Percentiles rank a stretch among this genome's conserved stretches.
Evolutionary conservation across 805 yeast genomes (phyloP).

Genomic region (Candida morakotiae): DNA sequence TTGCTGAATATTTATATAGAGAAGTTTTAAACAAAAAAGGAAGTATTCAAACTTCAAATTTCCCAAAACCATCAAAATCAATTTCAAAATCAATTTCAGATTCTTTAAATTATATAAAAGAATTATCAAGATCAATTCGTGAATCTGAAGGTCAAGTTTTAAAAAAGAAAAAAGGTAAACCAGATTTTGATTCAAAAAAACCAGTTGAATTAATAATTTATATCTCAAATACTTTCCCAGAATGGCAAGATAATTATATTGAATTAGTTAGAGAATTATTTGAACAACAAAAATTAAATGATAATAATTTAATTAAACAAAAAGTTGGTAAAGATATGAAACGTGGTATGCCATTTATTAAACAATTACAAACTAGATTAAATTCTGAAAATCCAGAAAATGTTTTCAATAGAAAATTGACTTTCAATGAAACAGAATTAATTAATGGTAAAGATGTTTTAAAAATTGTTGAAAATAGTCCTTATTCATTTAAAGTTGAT

Average conservation of each 20-base stretch:
- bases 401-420: conserved; percentile 86
- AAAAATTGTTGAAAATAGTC: conserved; percentile 56
- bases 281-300: conserved; percentile 58
- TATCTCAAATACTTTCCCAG: conserved; percentile 76
- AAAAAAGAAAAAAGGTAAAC: conserved; percentile 76
- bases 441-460: conserved; percentile 52
- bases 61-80: conserved; percentile 76
- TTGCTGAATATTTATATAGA: conserved; percentile 83
- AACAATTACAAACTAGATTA: conserved; percentile 78
- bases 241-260: conserved; percentile 58
- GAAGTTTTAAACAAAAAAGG: conserved; percentile 67
- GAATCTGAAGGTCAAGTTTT: conserved; percentile 86
- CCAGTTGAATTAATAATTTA: conserved; percentile 73
- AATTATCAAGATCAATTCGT: conserved; percentile 77
- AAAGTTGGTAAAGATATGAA: conserved; percentile 86
- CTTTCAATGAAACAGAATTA: conserved; percentile 72
- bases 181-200: conserved; percentile 68
- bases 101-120: conserved; percentile 76
- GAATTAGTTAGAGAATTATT: conserved; percentile 73
- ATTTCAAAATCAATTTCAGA: conserved; percentile 59
- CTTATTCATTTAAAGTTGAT: conserved; percentile 51
- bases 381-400: conserved; percentile 62
- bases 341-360: conserved; percentile 97
- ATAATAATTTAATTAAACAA: conserved; percentile 59
- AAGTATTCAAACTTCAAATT: conserved; percentile 68